A percentile compares a stretch with the other conserved stretches of the same genome.
Evolutionary conservation across 177 flowering plant species (phyloP).

Genomic region (Vitis hybrid): DNA sequence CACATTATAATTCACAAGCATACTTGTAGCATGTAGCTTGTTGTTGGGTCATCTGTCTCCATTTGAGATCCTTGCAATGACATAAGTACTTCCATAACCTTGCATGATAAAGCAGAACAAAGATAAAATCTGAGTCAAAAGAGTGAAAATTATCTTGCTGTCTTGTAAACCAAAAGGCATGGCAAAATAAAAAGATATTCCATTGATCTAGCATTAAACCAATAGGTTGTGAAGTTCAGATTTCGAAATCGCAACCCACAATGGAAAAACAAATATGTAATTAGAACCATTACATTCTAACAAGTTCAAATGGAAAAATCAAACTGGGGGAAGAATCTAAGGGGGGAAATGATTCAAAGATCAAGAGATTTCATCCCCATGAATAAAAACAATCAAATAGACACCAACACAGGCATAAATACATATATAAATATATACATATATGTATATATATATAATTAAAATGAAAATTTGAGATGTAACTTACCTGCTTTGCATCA

Average conservation of each 20-base stretch:
- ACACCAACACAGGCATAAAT: background rate
- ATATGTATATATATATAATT: background rate
- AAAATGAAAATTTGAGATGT: background rate
- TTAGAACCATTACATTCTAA: background rate
- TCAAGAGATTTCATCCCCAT: background rate
- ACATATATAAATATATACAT: background rate
- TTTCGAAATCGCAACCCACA: background rate
- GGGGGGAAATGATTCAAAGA: background rate
- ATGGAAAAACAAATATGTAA: background rate
- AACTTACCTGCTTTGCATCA: conserved; percentile 88
- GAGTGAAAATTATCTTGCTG: background rate
- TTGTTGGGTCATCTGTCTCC: conserved; percentile 97
- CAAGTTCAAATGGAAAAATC: background rate
- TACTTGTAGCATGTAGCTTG: conserved; percentile 98
- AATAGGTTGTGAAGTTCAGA: background rate
- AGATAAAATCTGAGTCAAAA: background rate
- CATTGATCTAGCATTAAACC: background rate
- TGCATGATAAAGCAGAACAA: conserved; percentile 8
- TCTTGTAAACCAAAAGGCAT: background rate
- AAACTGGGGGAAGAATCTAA: background rate
- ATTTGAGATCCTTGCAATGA: conserved; percentile 90
- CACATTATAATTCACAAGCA: conserved; percentile 5
- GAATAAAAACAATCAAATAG: background rate
- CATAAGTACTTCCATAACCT: conserved; percentile 99
- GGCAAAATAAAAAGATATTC: background rate